Evolutionary conservation across 805 yeast genomes (phyloP), one percentile per base, ranked within the genome.

Genomic region (Maudiozyma saulgeensis): DNA sequence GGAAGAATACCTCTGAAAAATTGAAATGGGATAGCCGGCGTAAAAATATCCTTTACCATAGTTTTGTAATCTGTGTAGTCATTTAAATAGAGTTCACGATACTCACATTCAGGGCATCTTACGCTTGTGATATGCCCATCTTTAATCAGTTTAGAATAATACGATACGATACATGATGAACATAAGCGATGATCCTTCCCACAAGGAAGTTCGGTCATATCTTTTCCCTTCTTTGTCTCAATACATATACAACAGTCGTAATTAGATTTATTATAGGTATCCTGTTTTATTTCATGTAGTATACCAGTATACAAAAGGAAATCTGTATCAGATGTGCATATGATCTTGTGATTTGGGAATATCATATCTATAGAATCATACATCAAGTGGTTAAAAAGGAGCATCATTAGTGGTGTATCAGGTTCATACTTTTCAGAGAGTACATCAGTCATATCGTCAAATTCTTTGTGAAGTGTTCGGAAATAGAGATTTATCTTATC

Each of bases 241-340:
- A 78, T 76, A 57, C 87, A 81, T 0, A 81, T 79, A n/a, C 74
- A 76, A 59, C 86, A 81, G 3, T 64, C 55, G 52, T 73, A 77
- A 6, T 80, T 72, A 11, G 57, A 54, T 12, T 51, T 48, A 6
- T 68, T 52, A 52, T 75, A 75, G 12, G 64, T 62, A 0, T 56
- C 47, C 13, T 50, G 41, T 18, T 61, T 55, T 3, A 58, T 59
- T 4, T 50, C n/a, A 13, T 52, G 35, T 49, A 70, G 62, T 49
- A 62, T 62, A 2, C 56, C 51, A 7, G 48, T 55, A n/a, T 48
- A 64, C 16, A 16, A 15, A 2, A 46, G 40, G 41, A 48, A 57
- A 41, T 61, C 60, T 40, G 51, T 49, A n/a, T 46, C 47, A 8
- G 53, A 41, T 11, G 47, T 26, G 31, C 58, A 53, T 3, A 46